Percentiles rank a stretch among this genome's conserved stretches.
These are phyloP conservation scores for Diaporthe amygdali DNA, from an alignment of 2,329 filamentous ascomycete genomes.

Conservation along the genomic window DNA sequence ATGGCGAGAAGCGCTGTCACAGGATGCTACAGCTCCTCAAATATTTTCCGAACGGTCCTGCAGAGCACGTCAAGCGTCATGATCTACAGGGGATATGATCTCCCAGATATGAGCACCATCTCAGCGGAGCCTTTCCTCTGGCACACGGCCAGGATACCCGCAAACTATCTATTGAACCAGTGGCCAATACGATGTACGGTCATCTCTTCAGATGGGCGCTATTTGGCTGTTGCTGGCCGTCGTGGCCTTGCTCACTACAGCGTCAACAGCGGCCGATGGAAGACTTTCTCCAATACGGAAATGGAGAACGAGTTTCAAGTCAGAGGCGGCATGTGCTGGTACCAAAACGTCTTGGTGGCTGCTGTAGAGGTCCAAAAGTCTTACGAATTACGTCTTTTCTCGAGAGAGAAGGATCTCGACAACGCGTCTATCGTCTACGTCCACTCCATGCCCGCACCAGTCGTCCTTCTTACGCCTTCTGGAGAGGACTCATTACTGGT, in stretches of 20 bases:
- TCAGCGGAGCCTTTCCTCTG: constrained; percentile 93
- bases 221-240: constrained; percentile 93
- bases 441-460: constrained; percentile 80
- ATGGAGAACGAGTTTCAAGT: constrained; percentile 92
- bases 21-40: constrained; percentile 89
- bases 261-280: constrained; percentile 92
- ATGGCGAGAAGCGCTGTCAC: constrained; percentile 94
- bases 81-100: constrained; percentile 91
- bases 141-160: constrained; percentile 88
- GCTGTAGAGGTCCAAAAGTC: constrained; percentile 86
- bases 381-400: constrained; percentile 91
- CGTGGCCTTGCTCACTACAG: constrained; percentile 95
- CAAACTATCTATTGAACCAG: constrained; percentile 84
- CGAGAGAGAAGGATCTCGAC: constrained; percentile 81
- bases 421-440: constrained; percentile 74
- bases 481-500: constrained; percentile 94
- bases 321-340: constrained; percentile 97
- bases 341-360: constrained; percentile 91
- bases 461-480: constrained; percentile 87
- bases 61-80: constrained; percentile 89
- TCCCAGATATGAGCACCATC: constrained; percentile 88
- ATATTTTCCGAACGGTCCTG: constrained; percentile 85
- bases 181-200: constrained; percentile 91
- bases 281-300: constrained; percentile 82
- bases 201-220: constrained; percentile 89